Percentiles rank a stretch among this genome's conserved stretches.
phyloP scores from a whole-genome alignment of 345 rosid species.

The Linum usitatissimum region DNA sequence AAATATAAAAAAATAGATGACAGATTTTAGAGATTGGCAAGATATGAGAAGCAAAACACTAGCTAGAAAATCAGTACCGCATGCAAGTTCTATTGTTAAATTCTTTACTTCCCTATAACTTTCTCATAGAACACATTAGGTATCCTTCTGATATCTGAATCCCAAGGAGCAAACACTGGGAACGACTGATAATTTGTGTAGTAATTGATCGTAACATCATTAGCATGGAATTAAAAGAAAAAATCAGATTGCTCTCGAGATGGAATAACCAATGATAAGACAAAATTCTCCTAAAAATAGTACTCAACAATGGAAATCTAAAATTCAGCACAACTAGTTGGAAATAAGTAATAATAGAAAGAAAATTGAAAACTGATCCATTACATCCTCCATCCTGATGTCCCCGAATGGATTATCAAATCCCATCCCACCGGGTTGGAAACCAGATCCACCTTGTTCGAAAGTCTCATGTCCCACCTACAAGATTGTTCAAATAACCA shows the following conservation, averaged over 20 bases:
- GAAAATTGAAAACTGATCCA: conserved; percentile 4
- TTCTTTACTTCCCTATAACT: neutral
- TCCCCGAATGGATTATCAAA: conserved; percentile 66
- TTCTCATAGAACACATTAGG: neutral
- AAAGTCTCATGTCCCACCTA: conserved; percentile 97
- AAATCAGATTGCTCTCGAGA: neutral
- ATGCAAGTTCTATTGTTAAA: neutral
- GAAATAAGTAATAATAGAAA: neutral
- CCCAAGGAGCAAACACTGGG: neutral
- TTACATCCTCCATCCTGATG: conserved; percentile 51
- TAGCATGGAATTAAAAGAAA: too few species aligned
- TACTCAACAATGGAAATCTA: neutral
- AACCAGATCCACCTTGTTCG: conserved; percentile 53
- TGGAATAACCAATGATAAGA: neutral
- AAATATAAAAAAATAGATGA: neutral
- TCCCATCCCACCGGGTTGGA: conserved; percentile 44
- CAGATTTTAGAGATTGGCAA: neutral
- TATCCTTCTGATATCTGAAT: neutral
- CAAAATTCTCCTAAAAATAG: neutral
- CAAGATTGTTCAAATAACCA: conserved; percentile 15
- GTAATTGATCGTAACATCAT: neutral
- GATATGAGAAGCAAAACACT: too few species aligned
- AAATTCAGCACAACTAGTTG: neutral
- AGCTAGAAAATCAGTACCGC: too few species aligned
- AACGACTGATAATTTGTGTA: neutral